Conservation (phyloP, 2,329 filamentous ascomycete genomes). For the Karstenula rhodostoma region DNA sequence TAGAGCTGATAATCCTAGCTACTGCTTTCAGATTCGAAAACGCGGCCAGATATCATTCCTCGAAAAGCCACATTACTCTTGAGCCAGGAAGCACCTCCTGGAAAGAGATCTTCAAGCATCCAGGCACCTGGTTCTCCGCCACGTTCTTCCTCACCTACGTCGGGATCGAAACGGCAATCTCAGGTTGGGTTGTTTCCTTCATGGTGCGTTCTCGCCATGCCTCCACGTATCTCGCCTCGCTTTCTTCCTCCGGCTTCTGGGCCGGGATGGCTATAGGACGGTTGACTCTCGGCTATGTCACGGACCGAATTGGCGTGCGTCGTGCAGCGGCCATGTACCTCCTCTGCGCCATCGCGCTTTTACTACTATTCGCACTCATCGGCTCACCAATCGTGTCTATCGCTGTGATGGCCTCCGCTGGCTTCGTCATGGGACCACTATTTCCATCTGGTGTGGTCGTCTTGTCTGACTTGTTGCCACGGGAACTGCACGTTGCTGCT, state of each 20-base stretch:
- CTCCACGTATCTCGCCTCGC: slow-evolving; percentile 47
- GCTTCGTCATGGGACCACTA: slow-evolving; percentile 53
- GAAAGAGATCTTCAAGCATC: slow-evolving; percentile 40
- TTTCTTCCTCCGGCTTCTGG: slow-evolving; percentile 57
- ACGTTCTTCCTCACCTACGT: slow-evolving; percentile 56
- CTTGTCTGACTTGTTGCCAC: slow-evolving; percentile 48
- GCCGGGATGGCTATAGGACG: slow-evolving; percentile 55
- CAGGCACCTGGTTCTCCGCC: slow-evolving; percentile 53
- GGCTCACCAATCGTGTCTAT: slow-evolving; percentile 35
- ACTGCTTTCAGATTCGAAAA: slow-evolving; percentile 52
- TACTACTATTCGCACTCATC: slow-evolving; percentile 32
- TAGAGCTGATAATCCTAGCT: slow-evolving; percentile 38
- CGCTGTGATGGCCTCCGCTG: slow-evolving; percentile 43
- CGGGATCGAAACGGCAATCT: slow-evolving; percentile 56
- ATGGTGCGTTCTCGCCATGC: slow-evolving; percentile 53
- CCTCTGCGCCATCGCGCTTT: slow-evolving; percentile 25
- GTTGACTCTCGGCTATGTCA: slow-evolving; percentile 35
- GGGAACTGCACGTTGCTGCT: slow-evolving; percentile 52
- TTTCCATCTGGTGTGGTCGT: slow-evolving; percentile 55
- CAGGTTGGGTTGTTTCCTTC: slow-evolving; percentile 58
- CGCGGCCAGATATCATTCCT: slow-evolving; percentile 40
- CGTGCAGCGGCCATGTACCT: slow-evolving; percentile 38
- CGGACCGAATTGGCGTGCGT: slow-evolving; percentile 38
- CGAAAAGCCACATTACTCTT: slow-evolving; percentile 25
- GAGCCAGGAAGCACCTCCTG: slow-evolving; percentile 16